A percentile compares a stretch with the other conserved stretches of the same genome.
Conservation (phyloP, 2,329 filamentous ascomycete genomes). For the Magnaporthiopsis rhizophila region DNA sequence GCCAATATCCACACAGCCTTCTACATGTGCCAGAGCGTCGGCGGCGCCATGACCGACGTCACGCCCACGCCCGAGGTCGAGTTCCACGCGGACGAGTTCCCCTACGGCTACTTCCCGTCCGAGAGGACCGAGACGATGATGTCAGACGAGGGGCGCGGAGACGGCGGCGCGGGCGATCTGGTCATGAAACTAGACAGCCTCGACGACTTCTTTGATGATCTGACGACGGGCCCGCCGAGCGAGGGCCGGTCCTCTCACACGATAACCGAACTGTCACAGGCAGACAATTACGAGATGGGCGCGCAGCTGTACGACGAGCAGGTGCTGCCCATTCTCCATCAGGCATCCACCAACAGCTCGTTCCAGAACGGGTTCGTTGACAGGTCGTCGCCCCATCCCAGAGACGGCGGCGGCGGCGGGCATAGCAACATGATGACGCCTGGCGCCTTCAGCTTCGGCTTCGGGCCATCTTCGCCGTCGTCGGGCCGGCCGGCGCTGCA, state of each 20-base stretch:
- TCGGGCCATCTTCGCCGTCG: slow-evolving; percentile 21
- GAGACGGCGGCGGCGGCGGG: slow-evolving; percentile 40
- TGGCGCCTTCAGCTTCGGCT: slow-evolving; percentile 39
- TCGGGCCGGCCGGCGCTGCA: slow-evolving; percentile 59
- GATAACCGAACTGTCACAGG: slow-evolving; percentile 56
- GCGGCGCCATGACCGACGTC: slow-evolving; percentile 49
- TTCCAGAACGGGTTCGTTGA: slow-evolving; percentile 85
- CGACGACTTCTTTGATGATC: slow-evolving; percentile 75
- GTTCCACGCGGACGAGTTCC: slow-evolving; percentile 85
- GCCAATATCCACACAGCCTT: slow-evolving; percentile 94
- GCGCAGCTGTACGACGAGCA: slow-evolving; percentile 89
- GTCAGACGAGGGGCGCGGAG: slow-evolving; percentile 69
- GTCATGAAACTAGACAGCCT: slow-evolving; percentile 72
- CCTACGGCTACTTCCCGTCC: slow-evolving; percentile 68
- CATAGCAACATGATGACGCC: slow-evolving; percentile 52
- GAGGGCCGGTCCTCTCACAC: slow-evolving; percentile 55
- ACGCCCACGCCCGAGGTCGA: slow-evolving; percentile 78
- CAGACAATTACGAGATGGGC: slow-evolving; percentile 57
- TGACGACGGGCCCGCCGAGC: slow-evolving; percentile 50
- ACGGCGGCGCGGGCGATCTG: slow-evolving; percentile 73
- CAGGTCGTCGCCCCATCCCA: slow-evolving; percentile 48
- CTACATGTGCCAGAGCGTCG: slow-evolving; percentile 75
- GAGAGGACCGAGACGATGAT: slow-evolving; percentile 87
- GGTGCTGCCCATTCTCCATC: slow-evolving; percentile 80
- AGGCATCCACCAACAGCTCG: slow-evolving; percentile 69